Percentiles rank a stretch among this genome's conserved stretches.
Evolutionary conservation across 208 protist genomes (phyloP).

Genomic region (Novymonas esmeraldas): DNA sequence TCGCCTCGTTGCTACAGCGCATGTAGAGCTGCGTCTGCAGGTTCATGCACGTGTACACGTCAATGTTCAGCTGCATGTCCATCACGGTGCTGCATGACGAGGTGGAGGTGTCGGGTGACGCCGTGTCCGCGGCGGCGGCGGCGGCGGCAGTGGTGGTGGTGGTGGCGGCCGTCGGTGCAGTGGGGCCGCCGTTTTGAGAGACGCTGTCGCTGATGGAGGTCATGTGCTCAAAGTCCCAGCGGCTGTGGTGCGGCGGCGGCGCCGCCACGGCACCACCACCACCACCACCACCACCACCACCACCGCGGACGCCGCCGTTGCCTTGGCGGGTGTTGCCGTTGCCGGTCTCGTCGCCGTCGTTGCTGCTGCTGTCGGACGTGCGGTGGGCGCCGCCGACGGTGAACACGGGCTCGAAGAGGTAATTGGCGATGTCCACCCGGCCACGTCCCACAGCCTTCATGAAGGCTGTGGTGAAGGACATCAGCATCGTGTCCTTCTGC

Average conservation of each 20-base stretch:
- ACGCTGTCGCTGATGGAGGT: neutral
- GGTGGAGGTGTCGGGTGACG: slow-evolving; percentile 5
- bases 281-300: no score
- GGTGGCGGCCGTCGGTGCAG: neutral
- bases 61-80: slow-evolving; percentile 41
- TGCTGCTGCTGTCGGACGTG: neutral
- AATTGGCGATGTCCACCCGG: slow-evolving; percentile 34
- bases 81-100: slow-evolving; percentile 41
- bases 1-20: slow-evolving; percentile 54
- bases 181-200: no score
- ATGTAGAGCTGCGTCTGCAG: slow-evolving; percentile 55
- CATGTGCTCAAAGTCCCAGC: neutral
- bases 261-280: no score
- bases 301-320: no score
- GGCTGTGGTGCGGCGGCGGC: neutral
- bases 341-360: no score
- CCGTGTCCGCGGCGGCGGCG: neutral
- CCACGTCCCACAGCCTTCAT: slow-evolving; percentile 13
- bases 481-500: slow-evolving; percentile 48
- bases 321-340: no score
- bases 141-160: no score
- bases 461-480: slow-evolving; percentile 31
- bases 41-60: slow-evolving; percentile 61
- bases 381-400: slow-evolving; percentile 15
- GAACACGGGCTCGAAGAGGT: slow-evolving; percentile 41